Evolutionary conservation across 208 protist genomes (phyloP), one percentile per base, ranked within the genome.

Genomic region (Wallacemonas sp.): DNA sequence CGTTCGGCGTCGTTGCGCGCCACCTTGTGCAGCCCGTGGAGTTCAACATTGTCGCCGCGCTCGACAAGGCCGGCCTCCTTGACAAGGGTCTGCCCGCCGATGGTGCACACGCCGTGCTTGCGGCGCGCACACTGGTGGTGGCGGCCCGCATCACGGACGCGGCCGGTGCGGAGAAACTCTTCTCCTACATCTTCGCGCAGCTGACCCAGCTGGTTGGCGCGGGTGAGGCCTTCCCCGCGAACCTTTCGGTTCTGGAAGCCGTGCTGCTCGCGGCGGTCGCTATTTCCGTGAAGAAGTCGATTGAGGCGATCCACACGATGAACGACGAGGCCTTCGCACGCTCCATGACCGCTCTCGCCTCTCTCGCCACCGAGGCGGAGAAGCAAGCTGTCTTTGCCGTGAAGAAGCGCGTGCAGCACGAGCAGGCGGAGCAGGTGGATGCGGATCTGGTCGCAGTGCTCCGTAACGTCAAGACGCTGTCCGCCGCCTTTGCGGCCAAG

Each of bases 221-320:
- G 15, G 55, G 33, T 36, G 46, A 45, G 15, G 63, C 36, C 29
- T 22, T 79, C 32, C 74, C 81, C 5, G 78, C 71, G 1, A 87
- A 91, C 66, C 66, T 91, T 10, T 76, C 78, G 41, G 81, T 75
- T 2, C 63, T 93, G 26, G 90, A 95, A 76, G 81, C 79, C 12
- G 39, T 95, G 2, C 73, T 95, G 17, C 78, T 92, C 54, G 78
- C 83, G n/a, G 60, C 79, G 27, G 75, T 81, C 13, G 65, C 64
- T 12, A 38, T 91, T n/a, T 77, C 79, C 1, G 70, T 69, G 15
- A 85, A 87, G 73, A 78, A 79, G 46, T 67, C 82, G 1, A 45
- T 63, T 2, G 86, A 88, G 66, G 69, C 78, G 26, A 70, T 93
- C 36, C 78, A 86, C 61, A 70, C 76, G 59, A 73, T 95, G 32